phyloP scores from a whole-genome alignment of 2,329 filamentous ascomycete species.

The Leptodontidium sp. region DNA sequence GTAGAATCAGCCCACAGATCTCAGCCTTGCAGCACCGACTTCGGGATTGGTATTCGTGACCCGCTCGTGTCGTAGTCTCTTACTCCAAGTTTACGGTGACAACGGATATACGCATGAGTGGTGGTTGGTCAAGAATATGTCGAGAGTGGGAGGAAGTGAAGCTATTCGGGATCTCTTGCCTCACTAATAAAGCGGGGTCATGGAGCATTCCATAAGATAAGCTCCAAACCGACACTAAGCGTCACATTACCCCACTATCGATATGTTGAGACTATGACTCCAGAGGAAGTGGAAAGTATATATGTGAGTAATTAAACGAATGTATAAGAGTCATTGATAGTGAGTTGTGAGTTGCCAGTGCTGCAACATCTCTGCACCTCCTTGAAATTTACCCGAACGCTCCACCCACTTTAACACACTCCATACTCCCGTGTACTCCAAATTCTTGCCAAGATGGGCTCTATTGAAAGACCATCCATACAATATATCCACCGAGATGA shows the following conservation, averaged over 20 bases:
- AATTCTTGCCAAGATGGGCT: constrained; percentile 24
- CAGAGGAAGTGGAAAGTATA: not conserved
- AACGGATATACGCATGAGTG: not conserved
- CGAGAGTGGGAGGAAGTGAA: constrained; percentile 25
- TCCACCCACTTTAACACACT: not conserved
- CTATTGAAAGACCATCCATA: constrained; percentile 19
- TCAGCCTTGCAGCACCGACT: not conserved
- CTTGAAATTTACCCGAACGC: not conserved
- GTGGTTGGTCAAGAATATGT: not conserved
- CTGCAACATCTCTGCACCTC: not conserved
- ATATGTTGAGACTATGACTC: constrained; percentile 4
- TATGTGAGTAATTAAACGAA: not conserved
- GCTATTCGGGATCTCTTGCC: constrained; percentile 27
- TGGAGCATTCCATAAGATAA: constrained; percentile 14
- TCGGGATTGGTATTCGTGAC: not conserved
- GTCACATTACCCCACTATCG: constrained; percentile 16
- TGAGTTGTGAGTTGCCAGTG: not conserved
- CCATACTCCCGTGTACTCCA: not conserved
- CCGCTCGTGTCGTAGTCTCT: constrained; percentile 11
- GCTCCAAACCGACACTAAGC: constrained; percentile 18
- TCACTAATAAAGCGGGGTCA: constrained; percentile 14
- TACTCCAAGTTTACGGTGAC: not conserved
- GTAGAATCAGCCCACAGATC: not conserved
- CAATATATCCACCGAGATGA: constrained; percentile 29
- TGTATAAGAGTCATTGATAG: not conserved